Evolutionary conservation across 2,329 filamentous ascomycete genomes (phyloP), one percentile per base, ranked within the genome.

Genomic region (Clonostachys byssicola): DNA sequence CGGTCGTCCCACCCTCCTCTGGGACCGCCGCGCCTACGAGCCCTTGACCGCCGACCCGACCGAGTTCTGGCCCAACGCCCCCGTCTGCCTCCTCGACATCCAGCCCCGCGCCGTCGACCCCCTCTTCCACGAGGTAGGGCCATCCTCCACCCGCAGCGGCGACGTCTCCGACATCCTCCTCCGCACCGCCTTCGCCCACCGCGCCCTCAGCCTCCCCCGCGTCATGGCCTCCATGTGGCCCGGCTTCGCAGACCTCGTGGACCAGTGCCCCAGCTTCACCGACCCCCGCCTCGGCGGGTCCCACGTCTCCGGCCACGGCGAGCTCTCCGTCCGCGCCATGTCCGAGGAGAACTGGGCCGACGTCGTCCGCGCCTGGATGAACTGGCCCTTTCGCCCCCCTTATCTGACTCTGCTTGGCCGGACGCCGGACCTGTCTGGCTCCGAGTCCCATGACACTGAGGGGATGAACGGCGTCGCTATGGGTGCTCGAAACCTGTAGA

Each of bases 1-100:
- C 1, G 70, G 74, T 2, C 16, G 33, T 3, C 77, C 81, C 0
- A 56, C 75, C 1, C 63, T 92, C 5, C 56, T 73, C 23, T 92
- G 85, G 81, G 89, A 95, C 62, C 74, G 78, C 2, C 82, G 91
- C 14, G 67, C 72, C 3, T 83, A 81, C 56, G 89, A 95, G 56
- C 87, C 89, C 0, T 70, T 96, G 14, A 63, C 70, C 20, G 76
- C 80, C 4, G 50, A 70, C 5, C 45, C 64, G 0, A 58, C 75
- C 1, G 91, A 95, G 53, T 85, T 89, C 56, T 89, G 75, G 61
- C 89, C 89, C 2, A 70, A 75, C 20, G 64, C 73, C 9, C 67
- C 73, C 7, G 70, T 81, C 47, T 66, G 71, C 12, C 77, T 92
- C 5, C 61, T 91, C 14, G 87, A 91, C 60, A 70, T 89, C 49